Conservation (phyloP, 768 basidiomycete genomes). For the Mycena galopus region DNA sequence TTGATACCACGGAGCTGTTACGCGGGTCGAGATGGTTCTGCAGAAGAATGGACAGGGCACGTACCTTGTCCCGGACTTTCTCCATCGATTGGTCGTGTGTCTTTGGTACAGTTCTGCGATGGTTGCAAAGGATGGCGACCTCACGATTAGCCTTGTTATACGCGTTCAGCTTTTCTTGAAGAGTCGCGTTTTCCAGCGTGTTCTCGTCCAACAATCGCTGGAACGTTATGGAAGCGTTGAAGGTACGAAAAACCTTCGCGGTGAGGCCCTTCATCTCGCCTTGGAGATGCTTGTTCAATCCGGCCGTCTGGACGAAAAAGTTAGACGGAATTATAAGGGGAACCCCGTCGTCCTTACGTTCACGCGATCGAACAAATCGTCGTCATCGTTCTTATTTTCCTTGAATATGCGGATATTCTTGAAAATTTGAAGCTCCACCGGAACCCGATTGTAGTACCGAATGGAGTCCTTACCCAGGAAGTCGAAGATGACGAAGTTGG, state of each 20-base stretch:
- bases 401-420: constrained; percentile 99
- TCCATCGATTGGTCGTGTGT: constrained; percentile 94
- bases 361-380: constrained; percentile 95
- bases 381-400: constrained; percentile 88
- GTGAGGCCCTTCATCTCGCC: constrained; percentile 98
- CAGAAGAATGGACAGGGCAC: constrained; percentile 37
- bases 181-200: constrained; percentile 68
- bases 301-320: constrained; percentile 66
- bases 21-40: neutral
- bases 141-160: constrained; percentile 98
- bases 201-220: constrained; percentile 88
- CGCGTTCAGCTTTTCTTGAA: constrained; percentile 97
- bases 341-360: constrained; percentile 67
- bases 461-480: constrained; percentile 99
- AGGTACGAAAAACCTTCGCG: constrained; percentile 99
- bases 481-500: constrained; percentile 92
- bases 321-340: constrained; percentile 31
- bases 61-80: constrained; percentile 92
- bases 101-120: constrained; percentile 95
- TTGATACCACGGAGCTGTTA: constrained; percentile 77
- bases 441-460: constrained; percentile 92
- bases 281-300: constrained; percentile 92
- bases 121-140: constrained; percentile 99
- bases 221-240: constrained; percentile 97
- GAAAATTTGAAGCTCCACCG: constrained; percentile 93